Percentiles rank a stretch among this genome's conserved stretches.
Conservation (phyloP, 352 stramenopile genomes). For the Phytopythium cucurbitacearum region DNA sequence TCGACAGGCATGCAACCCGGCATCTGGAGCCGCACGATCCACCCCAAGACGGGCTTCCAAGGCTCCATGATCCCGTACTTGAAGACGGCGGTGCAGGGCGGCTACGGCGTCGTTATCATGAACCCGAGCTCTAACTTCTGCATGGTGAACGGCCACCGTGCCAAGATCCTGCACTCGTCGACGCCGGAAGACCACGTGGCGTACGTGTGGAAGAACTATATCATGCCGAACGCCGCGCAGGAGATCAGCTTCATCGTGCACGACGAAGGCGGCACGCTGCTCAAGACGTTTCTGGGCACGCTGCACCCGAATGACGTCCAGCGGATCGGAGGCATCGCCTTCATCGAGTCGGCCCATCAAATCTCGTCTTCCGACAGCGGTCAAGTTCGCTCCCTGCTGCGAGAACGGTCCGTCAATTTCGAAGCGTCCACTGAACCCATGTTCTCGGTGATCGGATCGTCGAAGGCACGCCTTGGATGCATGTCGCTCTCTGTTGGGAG, state of each 20-base stretch:
- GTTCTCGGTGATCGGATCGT: slow-evolving; percentile 78
- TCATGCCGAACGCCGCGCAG: slow-evolving; percentile 70
- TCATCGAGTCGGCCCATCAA: slow-evolving; percentile 81
- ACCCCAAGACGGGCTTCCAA: slow-evolving; percentile 78
- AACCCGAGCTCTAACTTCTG: slow-evolving; percentile 83
- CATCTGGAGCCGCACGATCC: slow-evolving; percentile 69
- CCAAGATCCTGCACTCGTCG: slow-evolving; percentile 77
- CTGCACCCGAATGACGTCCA: slow-evolving; percentile 51
- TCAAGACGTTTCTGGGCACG: slow-evolving; percentile 68
- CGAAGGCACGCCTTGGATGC: slow-evolving; percentile 65
- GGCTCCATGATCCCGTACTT: slow-evolving; percentile 87
- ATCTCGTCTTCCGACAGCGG: slow-evolving; percentile 52
- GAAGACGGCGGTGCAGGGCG: slow-evolving; percentile 80
- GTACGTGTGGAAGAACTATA: slow-evolving; percentile 88
- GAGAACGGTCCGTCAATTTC: slow-evolving; percentile 79
- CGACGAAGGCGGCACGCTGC: slow-evolving; percentile 57
- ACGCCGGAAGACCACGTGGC: slow-evolving; percentile 74
- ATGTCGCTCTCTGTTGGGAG: slow-evolving; percentile 76
- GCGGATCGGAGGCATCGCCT: slow-evolving; percentile 74
- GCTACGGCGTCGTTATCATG: slow-evolving; percentile 76
- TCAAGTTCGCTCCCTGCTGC: slow-evolving; percentile 52
- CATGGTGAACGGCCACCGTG: slow-evolving; percentile 73
- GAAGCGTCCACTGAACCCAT: slow-evolving; percentile 77
- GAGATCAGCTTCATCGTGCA: slow-evolving; percentile 86
- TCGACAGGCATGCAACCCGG: slow-evolving; percentile 53